These are phyloP conservation scores for Symbiodinium pilosum DNA, from an alignment of 73 alveolate genomes.

Conservation along the genomic window DNA sequence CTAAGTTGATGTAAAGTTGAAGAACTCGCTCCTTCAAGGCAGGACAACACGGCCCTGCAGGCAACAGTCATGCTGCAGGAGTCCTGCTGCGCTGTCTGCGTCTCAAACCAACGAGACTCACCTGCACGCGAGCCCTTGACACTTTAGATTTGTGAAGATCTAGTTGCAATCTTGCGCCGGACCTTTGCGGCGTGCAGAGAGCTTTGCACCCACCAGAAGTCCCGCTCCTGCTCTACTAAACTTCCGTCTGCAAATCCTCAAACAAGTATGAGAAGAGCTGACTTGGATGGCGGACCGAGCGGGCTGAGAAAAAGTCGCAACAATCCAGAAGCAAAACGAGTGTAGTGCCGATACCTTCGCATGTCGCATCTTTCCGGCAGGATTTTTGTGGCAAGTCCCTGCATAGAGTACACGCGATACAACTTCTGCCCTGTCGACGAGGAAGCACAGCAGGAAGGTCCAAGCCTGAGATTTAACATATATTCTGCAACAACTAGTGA, in stretches of 20 bases:
- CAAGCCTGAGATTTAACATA: background rate
- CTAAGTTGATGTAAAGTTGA: background rate
- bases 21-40: background rate
- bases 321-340: background rate
- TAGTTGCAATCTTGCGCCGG: too few species aligned
- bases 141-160: too few species aligned
- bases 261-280: background rate
- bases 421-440: background rate
- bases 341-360: background rate
- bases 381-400: background rate
- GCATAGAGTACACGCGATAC: background rate
- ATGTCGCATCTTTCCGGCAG: background rate
- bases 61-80: background rate
- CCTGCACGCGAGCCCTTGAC: too few species aligned
- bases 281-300: background rate
- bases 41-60: background rate
- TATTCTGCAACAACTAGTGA: background rate
- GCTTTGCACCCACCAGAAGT: background rate
- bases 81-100: background rate
- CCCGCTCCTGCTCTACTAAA: background rate
- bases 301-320: background rate
- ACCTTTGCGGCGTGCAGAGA: background rate
- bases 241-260: too few species aligned
- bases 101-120: background rate
- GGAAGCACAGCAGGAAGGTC: background rate